Conservation (phyloP, 1,284 basidiomycete species). For the Leccinum ponderosum region DNA sequence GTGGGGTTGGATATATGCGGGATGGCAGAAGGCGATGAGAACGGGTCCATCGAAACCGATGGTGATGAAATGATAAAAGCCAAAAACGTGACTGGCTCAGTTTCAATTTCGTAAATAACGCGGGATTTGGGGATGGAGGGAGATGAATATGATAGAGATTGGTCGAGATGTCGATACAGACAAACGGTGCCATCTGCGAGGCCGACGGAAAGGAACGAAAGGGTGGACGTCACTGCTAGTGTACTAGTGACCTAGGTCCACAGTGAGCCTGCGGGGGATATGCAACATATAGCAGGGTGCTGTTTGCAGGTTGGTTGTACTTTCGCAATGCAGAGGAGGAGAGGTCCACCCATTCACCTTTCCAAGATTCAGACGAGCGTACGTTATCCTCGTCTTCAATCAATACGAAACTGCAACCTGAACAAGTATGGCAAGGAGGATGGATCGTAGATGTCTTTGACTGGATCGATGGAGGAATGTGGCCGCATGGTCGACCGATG, state of each 20-base stretch:
- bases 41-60: constrained; percentile 27
- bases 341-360: constrained; percentile 63
- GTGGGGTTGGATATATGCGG: constrained; percentile 5
- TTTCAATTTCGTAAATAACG: constrained; percentile 73
- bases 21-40: constrained; percentile 5
- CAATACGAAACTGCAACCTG: constrained; percentile 48
- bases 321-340: constrained; percentile 75
- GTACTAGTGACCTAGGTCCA: constrained; percentile 65
- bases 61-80: constrained; percentile 74
- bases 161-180: constrained; percentile 88
- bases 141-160: constrained; percentile 74
- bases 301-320: constrained; percentile 77
- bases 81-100: constrained; percentile 90
- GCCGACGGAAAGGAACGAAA: constrained; percentile 88
- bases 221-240: constrained; percentile 76
- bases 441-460: constrained; percentile 82
- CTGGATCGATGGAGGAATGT: constrained; percentile 42
- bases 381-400: constrained; percentile 76
- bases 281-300: constrained; percentile 54
- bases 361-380: constrained; percentile 77
- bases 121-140: constrained; percentile 80
- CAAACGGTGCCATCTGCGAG: constrained; percentile 93
- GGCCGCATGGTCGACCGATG: no score
- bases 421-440: constrained; percentile 74
- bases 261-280: constrained; percentile 4